Percentiles rank a stretch among this genome's conserved stretches.
These are phyloP conservation scores for Fusarium sp. DNA, from an alignment of 2,329 filamentous ascomycete species.

Conservation along the genomic window DNA sequence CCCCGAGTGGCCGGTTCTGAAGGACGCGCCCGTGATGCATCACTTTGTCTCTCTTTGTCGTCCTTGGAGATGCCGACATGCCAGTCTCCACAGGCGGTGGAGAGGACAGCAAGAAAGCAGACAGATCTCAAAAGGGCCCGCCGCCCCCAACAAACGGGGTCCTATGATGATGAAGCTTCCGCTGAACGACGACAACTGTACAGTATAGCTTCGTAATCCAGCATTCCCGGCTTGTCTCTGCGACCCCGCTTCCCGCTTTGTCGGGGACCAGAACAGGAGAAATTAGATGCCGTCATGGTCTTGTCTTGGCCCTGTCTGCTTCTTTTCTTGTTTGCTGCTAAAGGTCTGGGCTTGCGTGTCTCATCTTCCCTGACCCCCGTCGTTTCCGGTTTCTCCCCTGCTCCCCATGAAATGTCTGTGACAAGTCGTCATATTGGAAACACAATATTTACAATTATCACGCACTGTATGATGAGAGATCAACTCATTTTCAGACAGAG, in stretches of 20 bases:
- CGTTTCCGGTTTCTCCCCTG: neutral
- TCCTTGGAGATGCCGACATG: slow-evolving; percentile 5
- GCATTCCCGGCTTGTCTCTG: neutral
- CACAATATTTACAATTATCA: slow-evolving; percentile 29
- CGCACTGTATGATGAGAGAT: slow-evolving; percentile 3
- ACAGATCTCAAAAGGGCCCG: neutral
- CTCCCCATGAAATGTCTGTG: slow-evolving; percentile 12
- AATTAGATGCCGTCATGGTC: slow-evolving; percentile 11
- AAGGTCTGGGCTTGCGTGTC: slow-evolving; percentile 15
- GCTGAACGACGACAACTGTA: neutral
- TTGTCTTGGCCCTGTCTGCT: slow-evolving; percentile 2
- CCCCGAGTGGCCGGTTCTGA: slow-evolving; percentile 24
- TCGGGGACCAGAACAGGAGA: neutral
- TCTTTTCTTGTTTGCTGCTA: neutral
- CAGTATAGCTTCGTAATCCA: slow-evolving; percentile 5
- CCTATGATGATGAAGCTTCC: neutral
- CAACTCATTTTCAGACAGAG: slow-evolving; percentile 4
- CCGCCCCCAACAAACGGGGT: neutral
- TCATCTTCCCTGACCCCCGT: slow-evolving; percentile 16
- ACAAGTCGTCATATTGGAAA: slow-evolving; percentile 14
- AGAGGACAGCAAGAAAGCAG: neutral
- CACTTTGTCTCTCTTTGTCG: neutral
- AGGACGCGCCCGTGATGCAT: slow-evolving; percentile 16
- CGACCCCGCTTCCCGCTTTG: slow-evolving; percentile 6
- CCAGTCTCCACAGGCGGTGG: neutral